Base-by-base conservation (phyloP, 345 rosid genomes). In the Eucalyptus erythrocorys region DNA sequence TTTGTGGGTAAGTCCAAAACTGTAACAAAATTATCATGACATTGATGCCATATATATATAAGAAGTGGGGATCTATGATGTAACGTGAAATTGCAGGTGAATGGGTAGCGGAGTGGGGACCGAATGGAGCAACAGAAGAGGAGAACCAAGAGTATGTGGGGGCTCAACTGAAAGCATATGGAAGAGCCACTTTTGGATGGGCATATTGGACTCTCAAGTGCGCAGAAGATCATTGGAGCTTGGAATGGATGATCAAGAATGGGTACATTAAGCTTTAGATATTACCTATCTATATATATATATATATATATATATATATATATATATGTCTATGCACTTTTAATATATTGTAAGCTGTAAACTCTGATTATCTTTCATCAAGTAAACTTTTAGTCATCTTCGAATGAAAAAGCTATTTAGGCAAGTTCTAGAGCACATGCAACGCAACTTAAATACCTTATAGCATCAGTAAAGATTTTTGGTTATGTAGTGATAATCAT, bases 101-200 rank as follows among this genome's bases (percentile, higher is more conserved):
- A 91, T 93, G 97, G 97, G 96, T 92, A 51, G 96, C 92, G 30
- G 95, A 94, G 89, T 95, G 97, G 97, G n/a, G 37, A 82, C 91
- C 92, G 59, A 7, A n/a, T 48, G 93, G 89, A 26, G 95, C 96
- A 42, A 88, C 90, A 10, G 92, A 92, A 84, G 92, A 90, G 85
- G 95, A 95, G 16, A 91, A 90, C 82, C 93, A 90, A 87, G 90
- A 95, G 85, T 93, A 90, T 71, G 94, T 87, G 1, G 51, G 91
- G 48, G 96, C 94, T 42, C 95, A 94, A 55, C 43, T 94, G 53
- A 79, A 92, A 57, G 95, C 94, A 13, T 94, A 51, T 12, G 94
- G 93, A 32, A 89, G 92, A 27, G 97, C 96, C 27, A 92, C 90
- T 86, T 95, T 95, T 87, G 97, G 95, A 26, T 94, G 96, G 97